Evolutionary conservation across 2,329 filamentous ascomycete genomes (phyloP).

Genomic region (Verticillium nonalfalfae): DNA sequence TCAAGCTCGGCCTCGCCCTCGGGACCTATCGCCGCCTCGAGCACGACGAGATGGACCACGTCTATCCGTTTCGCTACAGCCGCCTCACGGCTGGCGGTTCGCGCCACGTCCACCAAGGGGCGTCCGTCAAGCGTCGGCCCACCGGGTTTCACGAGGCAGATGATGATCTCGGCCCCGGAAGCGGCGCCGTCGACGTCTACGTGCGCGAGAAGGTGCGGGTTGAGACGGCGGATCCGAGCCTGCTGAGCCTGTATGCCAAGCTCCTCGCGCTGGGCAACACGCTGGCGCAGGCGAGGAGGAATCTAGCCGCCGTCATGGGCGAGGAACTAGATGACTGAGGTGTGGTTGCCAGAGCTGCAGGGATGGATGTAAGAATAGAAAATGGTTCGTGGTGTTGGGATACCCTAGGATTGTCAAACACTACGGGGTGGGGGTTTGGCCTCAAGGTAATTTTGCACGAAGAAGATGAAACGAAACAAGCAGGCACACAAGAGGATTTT

Average conservation of each 20-base stretch:
- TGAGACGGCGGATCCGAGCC: slow-evolving; percentile 80
- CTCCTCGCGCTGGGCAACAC: slow-evolving; percentile 70
- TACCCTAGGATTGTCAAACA: slow-evolving; percentile 13
- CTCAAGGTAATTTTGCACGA: not conserved
- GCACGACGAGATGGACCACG: slow-evolving; percentile 73
- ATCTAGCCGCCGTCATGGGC: slow-evolving; percentile 73
- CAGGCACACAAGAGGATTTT: not conserved
- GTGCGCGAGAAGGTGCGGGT: slow-evolving; percentile 87
- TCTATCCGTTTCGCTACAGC: slow-evolving; percentile 57
- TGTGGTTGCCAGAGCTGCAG: not conserved
- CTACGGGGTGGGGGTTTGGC: slow-evolving; percentile 2
- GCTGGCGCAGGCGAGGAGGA: slow-evolving; percentile 61
- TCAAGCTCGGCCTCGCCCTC: slow-evolving; percentile 65
- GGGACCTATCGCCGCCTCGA: slow-evolving; percentile 57
- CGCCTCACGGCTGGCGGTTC: slow-evolving; percentile 14
- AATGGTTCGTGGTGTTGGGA: not conserved
- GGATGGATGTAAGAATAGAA: not conserved
- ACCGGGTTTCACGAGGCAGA: not conserved
- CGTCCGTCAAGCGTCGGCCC: slow-evolving; percentile 1
- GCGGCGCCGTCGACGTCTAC: slow-evolving; percentile 54
- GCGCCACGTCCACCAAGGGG: slow-evolving; percentile 8
- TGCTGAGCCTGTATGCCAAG: slow-evolving; percentile 80
- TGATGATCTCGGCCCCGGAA: slow-evolving; percentile 12
- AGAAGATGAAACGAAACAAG: not conserved
- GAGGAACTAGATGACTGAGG: slow-evolving; percentile 30